These are phyloP conservation scores for Fusarium sp. DNA, from an alignment of 2,329 filamentous ascomycete genomes.

Conservation along the genomic window DNA sequence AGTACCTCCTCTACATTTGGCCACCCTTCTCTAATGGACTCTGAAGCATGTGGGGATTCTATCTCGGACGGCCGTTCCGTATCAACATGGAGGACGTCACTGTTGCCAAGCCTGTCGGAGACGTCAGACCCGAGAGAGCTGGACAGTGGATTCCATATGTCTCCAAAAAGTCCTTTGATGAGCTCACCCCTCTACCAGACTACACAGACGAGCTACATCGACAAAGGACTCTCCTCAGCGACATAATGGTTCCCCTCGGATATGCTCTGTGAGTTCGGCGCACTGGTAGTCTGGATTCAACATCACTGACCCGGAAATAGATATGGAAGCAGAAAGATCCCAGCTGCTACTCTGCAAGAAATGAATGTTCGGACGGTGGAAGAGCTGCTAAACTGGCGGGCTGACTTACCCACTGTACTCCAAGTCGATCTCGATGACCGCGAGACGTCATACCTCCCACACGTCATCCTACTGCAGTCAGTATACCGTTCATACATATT, in stretches of 20 bases:
- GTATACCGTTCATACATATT: neutral
- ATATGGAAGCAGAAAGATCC: constrained; percentile 37
- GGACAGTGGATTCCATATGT: constrained; percentile 30
- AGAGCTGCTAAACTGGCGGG: constrained; percentile 37
- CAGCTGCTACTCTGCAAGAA: constrained; percentile 25
- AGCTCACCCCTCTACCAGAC: constrained; percentile 15
- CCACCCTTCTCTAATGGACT: neutral
- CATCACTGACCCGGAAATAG: constrained; percentile 4
- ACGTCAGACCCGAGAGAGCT: neutral
- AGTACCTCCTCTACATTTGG: neutral
- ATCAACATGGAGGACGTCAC: constrained; percentile 44
- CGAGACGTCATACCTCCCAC: constrained; percentile 32
- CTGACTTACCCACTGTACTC: constrained; percentile 24
- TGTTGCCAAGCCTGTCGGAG: constrained; percentile 34
- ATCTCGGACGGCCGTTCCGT: constrained; percentile 42
- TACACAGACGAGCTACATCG: constrained; percentile 30
- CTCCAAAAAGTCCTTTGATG: constrained; percentile 19
- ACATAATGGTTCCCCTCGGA: constrained; percentile 41
- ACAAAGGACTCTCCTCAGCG: constrained; percentile 27
- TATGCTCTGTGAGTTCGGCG: constrained; percentile 35
- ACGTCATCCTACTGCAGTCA: constrained; percentile 42
- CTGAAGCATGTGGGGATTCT: constrained; percentile 42
- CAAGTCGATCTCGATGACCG: constrained; percentile 35
- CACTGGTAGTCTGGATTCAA: no score
- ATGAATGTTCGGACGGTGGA: constrained; percentile 33